Conservation (phyloP, 495 filamentous ascomycete species). For the Aspergillus indologenus region DNA sequence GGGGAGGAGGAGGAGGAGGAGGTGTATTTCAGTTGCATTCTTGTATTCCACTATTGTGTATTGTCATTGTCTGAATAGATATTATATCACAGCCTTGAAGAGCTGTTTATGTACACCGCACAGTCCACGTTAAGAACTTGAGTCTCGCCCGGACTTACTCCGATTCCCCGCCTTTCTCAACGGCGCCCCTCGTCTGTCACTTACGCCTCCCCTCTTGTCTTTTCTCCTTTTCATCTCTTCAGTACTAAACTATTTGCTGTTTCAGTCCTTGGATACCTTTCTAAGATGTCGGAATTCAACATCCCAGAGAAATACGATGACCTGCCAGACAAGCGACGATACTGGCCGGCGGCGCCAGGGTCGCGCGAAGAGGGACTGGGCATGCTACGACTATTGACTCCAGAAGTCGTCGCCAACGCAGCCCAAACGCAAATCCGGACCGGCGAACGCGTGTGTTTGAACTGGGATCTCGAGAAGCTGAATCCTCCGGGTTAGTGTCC, state of each 20-base stretch:
- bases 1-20: too few species aligned
- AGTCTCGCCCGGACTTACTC: slow-evolving; percentile 19
- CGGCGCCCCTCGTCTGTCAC: not conserved
- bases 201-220: not conserved
- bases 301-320: slow-evolving; percentile 46
- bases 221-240: not conserved
- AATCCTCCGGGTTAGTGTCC: slow-evolving; percentile 37
- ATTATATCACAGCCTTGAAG: not conserved
- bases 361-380: slow-evolving; percentile 52
- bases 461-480: slow-evolving; percentile 51
- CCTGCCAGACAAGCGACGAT: slow-evolving; percentile 47
- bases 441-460: slow-evolving; percentile 48
- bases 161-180: slow-evolving; percentile 10
- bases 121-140: too few species aligned
- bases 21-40: slow-evolving; percentile 21
- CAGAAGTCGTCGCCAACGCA: slow-evolving; percentile 45
- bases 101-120: not conserved
- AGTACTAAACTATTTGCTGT: not conserved
- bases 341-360: slow-evolving; percentile 45
- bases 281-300: slow-evolving; percentile 24
- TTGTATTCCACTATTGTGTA: slow-evolving; percentile 18
- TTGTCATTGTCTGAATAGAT: slow-evolving; percentile 16
- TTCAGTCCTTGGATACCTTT: not conserved
- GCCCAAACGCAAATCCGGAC: slow-evolving; percentile 47
- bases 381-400: slow-evolving; percentile 49